Evolutionary conservation across 2,329 filamentous ascomycete genomes (phyloP), one percentile per base, ranked within the genome.

Genomic region (Neopestalotiopsis rosae): DNA sequence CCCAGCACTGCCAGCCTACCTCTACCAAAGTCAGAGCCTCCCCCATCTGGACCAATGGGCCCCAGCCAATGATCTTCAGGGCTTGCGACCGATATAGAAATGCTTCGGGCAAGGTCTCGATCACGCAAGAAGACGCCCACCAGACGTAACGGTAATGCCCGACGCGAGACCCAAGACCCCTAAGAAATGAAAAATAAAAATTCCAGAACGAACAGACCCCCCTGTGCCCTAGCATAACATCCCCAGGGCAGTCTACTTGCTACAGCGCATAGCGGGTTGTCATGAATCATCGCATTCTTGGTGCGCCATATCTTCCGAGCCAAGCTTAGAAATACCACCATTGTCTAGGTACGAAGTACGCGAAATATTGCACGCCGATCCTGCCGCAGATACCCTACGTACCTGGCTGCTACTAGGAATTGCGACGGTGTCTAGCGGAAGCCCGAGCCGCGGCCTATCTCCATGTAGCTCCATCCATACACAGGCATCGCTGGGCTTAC

Each of bases 51-150:
- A 24, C 45, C 45, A 52, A 52, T 52, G 14, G 45, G 45, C 45
- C 45, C 13, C 10, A 52, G 30, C 45, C 63, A 66, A 66, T 57
- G 63, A 66, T 58, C 42, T 24, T 20, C 49, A 49, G 24, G 49
- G 49, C 52, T 56, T 30, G 34, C n/a, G 42, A 66, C 40, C 52
- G 65, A 61, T 67, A 67, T 67, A 66, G 45, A 67, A 17, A 34
- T 57, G 57, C 32, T 61, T 61, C 34, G 40, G 67, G 63, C 38
- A 62, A 63, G 34, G 67, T 40, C 67, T 30, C 14, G 64, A 69
- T 69, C 67, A 69, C 67, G 67, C 64, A 69, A 69, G 67, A 69
- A 57, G 34, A 40, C 67, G 56, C 32, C 57, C 59, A 66, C 40
- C 24, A 69, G 49, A 57, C 64, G 63, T 69, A 32, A 69, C 62